Evolutionary conservation across 192 early-diverging fungal genomes (phyloP), one percentile per base, ranked within the genome.

Genomic region (Coemansia sp.): DNA sequence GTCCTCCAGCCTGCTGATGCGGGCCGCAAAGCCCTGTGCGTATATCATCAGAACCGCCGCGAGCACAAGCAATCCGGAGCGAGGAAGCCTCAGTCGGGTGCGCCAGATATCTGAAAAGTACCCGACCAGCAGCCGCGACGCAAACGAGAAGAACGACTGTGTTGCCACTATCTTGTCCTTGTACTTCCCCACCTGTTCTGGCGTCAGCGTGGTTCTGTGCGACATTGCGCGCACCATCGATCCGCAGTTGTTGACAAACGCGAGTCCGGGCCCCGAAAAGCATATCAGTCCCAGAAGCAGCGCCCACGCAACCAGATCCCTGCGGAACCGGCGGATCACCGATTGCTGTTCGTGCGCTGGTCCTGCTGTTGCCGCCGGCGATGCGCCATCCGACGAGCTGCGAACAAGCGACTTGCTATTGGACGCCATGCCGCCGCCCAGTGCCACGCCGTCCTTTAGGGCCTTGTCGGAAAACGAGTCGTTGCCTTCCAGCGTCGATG

Each of bases 211-310:
- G 1, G 69, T 74, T 41, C 18, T 54, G 63, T 73, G 67, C 19
- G 80, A 61, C 71, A 82, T 64, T 15, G 80, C 76, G 1, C 80
- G 75, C 21, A 82, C 80, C 80, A 82, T 76, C 1, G 80, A 70
- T 22, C 80, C 80, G 63, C 80, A 82, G 80, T 82, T 82, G 66
- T 82, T 82, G 41, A 82, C 69, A 66, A 82, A 82, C 18, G 71
- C 72, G n/a, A 82, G 41, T 0, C 75, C 80, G 0, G 80, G 80
- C 9, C 80, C 80, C 1, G 76, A 73, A 36, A 77, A 74, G 65
- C 74, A 82, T 16, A 82, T 74, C 43, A 82, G 57, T 8, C 80
- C 80, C 26, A 77, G 66, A 10, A 82, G 72, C 43, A 82, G 46
- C 12, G 62, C 65, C 80, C 76, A 77, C 18, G 80, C 74, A 7